Evolutionary conservation across 1,139 yeast species (phyloP), one percentile per base, ranked within the genome.

Genomic region (Geotrichum bryndzae): DNA sequence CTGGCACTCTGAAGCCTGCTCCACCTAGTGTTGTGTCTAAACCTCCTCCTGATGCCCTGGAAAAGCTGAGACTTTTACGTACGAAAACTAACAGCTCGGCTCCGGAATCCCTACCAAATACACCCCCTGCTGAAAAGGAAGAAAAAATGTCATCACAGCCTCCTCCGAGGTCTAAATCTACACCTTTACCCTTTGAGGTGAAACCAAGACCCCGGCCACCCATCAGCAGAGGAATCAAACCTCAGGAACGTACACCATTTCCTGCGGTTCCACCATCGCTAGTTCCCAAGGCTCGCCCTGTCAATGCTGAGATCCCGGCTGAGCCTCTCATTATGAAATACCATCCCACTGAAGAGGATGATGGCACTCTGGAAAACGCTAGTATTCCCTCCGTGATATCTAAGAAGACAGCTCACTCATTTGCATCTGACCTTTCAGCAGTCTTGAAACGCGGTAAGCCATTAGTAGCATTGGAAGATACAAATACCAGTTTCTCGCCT

Each of bases 1-100:
- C 56, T n/a, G n/a, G n/a, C n/a, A 41, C 48, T n/a, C 1, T 15
- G 4, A 41, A 41, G 22, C 48, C 48, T 41, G 33, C 56, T 6
- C 59, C 60, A 13, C 65, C 64, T 11, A 54, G 60, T 10, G 38
- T 31, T n/a, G 46, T 45, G 15, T 56, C 56, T 15, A 48, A 57
- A 25, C 60, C 58, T 50, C 46, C 56, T 29, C 53, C 60, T 6
- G 69, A 69, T 38, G 72, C 71, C 2, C 48, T 68, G 46, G 71
- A 69, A 35, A 64, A 65, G 31, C 64, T 70, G 29, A 63, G 66
- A 22, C 64, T 63, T n/a, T 60, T 71, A 53, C 58, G 73, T 38
- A 66, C 72, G n/a, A 59, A 68, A 1, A 23, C 10, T 46, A 27
- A 23, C 6, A 45, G 25, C 11, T n/a, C 54, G 18, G 10, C 35